These are phyloP conservation scores for Dactylonectria macrodidyma DNA, from an alignment of 2,329 filamentous ascomycete species.

Conservation along the genomic window DNA sequence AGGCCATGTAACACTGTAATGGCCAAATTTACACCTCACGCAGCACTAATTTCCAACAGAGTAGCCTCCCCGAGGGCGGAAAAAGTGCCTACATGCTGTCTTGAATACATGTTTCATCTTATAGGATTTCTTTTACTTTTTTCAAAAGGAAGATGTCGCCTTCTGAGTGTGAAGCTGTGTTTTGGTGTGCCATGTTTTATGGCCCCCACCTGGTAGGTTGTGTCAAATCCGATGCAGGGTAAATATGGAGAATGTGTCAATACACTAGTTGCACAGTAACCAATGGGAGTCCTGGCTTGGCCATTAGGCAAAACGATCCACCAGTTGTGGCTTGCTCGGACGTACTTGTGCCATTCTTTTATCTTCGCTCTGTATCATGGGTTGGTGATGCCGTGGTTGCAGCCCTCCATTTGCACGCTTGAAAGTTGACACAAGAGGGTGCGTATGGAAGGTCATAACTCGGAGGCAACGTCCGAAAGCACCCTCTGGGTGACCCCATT, in stretches of 20 bases:
- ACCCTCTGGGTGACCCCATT: not conserved
- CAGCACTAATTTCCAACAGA: too few species aligned
- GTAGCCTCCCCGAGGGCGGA: too few species aligned
- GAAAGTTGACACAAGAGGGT: not conserved
- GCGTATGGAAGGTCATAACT: not conserved
- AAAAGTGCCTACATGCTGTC: too few species aligned
- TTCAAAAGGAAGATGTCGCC: too few species aligned
- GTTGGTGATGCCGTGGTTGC: not conserved
- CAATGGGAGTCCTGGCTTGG: constrained; percentile 1
- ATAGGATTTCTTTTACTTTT: not conserved
- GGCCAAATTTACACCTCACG: too few species aligned
- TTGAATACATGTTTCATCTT: too few species aligned
- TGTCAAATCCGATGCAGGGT: not conserved
- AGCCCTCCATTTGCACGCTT: not conserved
- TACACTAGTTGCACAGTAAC: not conserved
- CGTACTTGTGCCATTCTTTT: not conserved
- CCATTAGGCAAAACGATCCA: not conserved
- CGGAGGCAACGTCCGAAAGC: not conserved
- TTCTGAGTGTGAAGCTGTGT: too few species aligned
- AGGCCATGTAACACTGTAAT: too few species aligned
- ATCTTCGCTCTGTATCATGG: not conserved
- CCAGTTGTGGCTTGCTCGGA: constrained; percentile 2
- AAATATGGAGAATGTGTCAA: not conserved
- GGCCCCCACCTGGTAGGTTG: not conserved
- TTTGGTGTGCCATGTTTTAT: not conserved